Base-by-base conservation (phyloP, 768 basidiomycete species). In the Hydnum rufescens region DNA sequence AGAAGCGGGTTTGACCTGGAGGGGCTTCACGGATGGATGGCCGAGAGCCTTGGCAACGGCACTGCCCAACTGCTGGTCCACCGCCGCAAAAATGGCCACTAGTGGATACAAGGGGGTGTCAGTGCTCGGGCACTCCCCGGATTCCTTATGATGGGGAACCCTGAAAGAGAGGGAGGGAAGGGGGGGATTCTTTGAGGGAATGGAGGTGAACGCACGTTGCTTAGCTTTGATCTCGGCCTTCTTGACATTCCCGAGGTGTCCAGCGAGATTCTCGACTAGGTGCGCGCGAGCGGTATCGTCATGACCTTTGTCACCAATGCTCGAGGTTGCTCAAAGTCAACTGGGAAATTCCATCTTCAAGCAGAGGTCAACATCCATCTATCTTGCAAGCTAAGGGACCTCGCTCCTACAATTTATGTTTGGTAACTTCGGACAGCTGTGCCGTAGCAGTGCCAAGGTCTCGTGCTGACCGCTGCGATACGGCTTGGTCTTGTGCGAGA, bases 41-140 rank as follows among this genome's bases (percentile, higher is more conserved):
- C 77, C 77, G 50, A 90, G 70, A 2, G 76, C 82, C 59, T 72
- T 73, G n/a, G 86, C 85, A 58, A 96, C 71, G 55, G 82, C 74
- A 64, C 83, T 76, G 3, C 78, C 78, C 31, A 92, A 68, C 6
- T 66, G 70, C 60, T 84, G 80, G 63, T 82, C 74, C 53, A 95
- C 78, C 49, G 75, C 76, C 39, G 83, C 78, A 74, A 80, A 90
- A 55, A 82, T 79, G 28, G 80, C 74, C 34, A 86, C 82, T n/a
- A n/a, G n/a, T n/a, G n/a, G n/a, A n/a, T n/a, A n/a, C n/a, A n/a
- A n/a, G n/a, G n/a, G n/a, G n/a, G n/a, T n/a, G n/a, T n/a, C n/a
- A n/a, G n/a, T n/a, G n/a, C n/a, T n/a, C n/a, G n/a, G n/a, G n/a
- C n/a, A n/a, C n/a, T n/a, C n/a, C n/a, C n/a, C n/a, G 82, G 32